phyloP scores from a whole-genome alignment of 257 asterid genomes.

The Solanum bulbocastanum region DNA sequence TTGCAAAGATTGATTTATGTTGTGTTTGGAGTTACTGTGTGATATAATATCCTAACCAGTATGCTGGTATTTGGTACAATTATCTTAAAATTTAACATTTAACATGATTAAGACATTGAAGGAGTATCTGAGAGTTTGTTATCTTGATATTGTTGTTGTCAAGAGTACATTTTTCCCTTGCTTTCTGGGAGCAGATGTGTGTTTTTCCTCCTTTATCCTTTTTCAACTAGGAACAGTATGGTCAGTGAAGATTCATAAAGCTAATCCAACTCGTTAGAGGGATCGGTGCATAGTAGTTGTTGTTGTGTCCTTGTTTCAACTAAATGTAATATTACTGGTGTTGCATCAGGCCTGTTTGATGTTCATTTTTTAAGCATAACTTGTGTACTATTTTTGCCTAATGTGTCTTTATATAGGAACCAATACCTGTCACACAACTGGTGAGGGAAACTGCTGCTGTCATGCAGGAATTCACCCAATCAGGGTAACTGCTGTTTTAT shows the following conservation, averaged over 20 bases:
- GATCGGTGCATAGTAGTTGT: not conserved
- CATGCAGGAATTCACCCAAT: constrained; percentile 99
- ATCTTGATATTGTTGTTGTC: not conserved
- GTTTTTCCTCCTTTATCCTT: not conserved
- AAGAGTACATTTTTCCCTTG: not conserved
- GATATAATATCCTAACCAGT: not conserved
- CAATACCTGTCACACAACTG: constrained; percentile 91
- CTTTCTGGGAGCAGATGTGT: not conserved
- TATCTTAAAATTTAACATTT: not conserved
- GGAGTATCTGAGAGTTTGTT: not conserved
- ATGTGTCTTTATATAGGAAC: constrained; percentile 37
- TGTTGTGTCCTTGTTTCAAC: not conserved
- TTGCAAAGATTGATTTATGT: not conserved
- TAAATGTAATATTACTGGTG: not conserved
- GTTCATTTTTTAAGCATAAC: not conserved
- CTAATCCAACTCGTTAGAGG: not conserved
- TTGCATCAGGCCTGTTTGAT: not conserved
- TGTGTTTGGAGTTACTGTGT: not conserved
- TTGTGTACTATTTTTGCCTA: not conserved
- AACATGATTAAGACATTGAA: not conserved
- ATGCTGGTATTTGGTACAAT: not conserved
- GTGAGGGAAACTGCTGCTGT: constrained; percentile 99
- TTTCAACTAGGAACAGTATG: not conserved
- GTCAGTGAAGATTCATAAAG: not conserved
- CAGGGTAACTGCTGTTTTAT: constrained; percentile 49